Evolutionary conservation across 106 monocot species (phyloP), one percentile per base, ranked within the genome.

Genomic region (Narthecium ossifragum): DNA sequence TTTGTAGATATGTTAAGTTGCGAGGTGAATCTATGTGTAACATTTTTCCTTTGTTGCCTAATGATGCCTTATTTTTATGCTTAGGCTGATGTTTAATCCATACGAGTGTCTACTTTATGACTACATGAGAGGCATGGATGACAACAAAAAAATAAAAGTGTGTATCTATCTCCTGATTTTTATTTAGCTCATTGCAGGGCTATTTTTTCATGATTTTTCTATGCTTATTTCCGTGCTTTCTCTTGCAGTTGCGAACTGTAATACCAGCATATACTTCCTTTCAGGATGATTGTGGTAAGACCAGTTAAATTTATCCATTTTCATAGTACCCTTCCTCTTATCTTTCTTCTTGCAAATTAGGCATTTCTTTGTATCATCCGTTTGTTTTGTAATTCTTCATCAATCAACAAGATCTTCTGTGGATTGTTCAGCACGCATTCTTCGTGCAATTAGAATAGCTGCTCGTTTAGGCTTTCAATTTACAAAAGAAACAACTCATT

Each of bases 381-480:
- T n/a, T n/a, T n/a, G n/a, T n/a, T n/a, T n/a, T n/a, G n/a, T n/a
- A n/a, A n/a, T n/a, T n/a, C n/a, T n/a, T n/a, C n/a, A n/a, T n/a
- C n/a, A n/a, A n/a, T n/a, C n/a, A n/a, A n/a, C n/a, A n/a, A n/a
- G n/a, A n/a, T n/a, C n/a, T n/a, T n/a, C n/a, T 55, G 1, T n/a
- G 31, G 63, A 34, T 75, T 55, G 36, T 34, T 51, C 85, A 96
- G 94, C 94, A 73, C 85, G 90, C 40, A 96, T 96, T 69, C 68
- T 96, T 43, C 85, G 94, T 69, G 94, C 85, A 71, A 90, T 96
- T 62, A 83, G 94, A 83, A 85, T 96, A 73, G 94, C 94, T 26
- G 85, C 90, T 78, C 94, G 94, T 32, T 68, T 90, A 59, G 80
- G 75, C n/a, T 96, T 96, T 46, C 77, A 49, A 23, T 86, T 96